phyloP scores from a whole-genome alignment of 2,329 filamentous ascomycete genomes.

The Pestalotiopsis fici region DNA sequence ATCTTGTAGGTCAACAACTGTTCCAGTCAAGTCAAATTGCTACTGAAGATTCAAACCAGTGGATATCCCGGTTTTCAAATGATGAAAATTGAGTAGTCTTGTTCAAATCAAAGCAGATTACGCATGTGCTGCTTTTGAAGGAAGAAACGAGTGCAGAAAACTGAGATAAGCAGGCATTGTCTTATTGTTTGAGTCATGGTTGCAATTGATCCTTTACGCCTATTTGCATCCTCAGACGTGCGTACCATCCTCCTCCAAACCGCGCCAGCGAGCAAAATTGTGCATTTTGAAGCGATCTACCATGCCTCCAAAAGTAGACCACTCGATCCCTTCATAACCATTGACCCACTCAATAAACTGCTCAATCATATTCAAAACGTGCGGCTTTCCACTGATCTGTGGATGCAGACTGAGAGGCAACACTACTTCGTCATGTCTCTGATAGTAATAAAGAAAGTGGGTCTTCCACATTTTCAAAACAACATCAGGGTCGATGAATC shows the following conservation, averaged over 20 bases:
- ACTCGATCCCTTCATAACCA: slow-evolving; percentile 43
- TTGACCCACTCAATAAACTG: slow-evolving; percentile 46
- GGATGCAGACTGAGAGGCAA: slow-evolving; percentile 49
- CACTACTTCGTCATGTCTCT: slow-evolving; percentile 45
- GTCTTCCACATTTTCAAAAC: slow-evolving; percentile 46
- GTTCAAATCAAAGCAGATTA: no score
- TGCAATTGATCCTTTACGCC: background rate
- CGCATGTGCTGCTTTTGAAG: no score
- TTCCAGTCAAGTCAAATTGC: no score
- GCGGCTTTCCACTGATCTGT: slow-evolving; percentile 47
- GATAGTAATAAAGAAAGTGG: slow-evolving; percentile 45
- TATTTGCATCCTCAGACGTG: background rate
- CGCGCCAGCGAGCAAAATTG: background rate
- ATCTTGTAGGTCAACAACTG: no score
- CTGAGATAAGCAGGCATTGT: no score
- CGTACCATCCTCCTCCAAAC: background rate
- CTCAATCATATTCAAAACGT: slow-evolving; percentile 47
- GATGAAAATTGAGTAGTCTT: no score
- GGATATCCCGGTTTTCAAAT: no score
- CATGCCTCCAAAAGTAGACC: slow-evolving; percentile 14
- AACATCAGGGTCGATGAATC: slow-evolving; percentile 40
- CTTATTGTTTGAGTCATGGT: background rate
- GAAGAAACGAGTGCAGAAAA: no score
- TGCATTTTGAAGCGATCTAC: slow-evolving; percentile 11
- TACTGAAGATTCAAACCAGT: no score